phyloP scores from a whole-genome alignment of 108 stramenopile species.

The Pseudonitzschia pungens region DNA sequence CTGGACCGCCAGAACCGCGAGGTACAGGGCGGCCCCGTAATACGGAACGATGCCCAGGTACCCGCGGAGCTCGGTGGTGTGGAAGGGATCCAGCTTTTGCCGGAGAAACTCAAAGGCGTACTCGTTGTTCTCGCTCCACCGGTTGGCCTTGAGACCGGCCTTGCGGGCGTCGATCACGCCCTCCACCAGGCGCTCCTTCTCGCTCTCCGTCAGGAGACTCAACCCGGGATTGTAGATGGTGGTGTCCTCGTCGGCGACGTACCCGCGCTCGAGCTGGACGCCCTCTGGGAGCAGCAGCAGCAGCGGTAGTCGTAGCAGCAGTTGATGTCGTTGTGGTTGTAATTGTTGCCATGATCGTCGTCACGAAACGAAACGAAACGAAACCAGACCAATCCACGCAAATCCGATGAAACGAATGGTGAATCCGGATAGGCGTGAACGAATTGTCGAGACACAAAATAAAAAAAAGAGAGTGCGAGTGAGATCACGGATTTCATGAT shows the following conservation, averaged over 20 bases:
- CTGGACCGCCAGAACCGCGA: conserved; percentile 74
- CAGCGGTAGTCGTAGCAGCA: too few species aligned
- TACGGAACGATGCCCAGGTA: conserved; percentile 69
- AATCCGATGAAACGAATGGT: too few species aligned
- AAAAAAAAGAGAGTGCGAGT: too few species aligned
- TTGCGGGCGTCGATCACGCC: conserved; percentile 59
- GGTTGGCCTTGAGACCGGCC: conserved; percentile 38
- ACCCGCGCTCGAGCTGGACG: conserved; percentile 67
- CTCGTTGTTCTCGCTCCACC: conserved; percentile 72
- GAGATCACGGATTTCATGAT: too few species aligned
- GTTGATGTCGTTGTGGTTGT: too few species aligned
- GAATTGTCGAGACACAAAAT: too few species aligned
- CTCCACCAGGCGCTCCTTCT: conserved; percentile 71
- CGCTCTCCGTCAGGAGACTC: conserved; percentile 65
- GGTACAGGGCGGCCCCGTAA: conserved; percentile 66
- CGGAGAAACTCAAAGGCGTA: conserved; percentile 64
- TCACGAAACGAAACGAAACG: not conserved
- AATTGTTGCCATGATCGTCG: too few species aligned
- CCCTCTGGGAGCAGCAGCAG: conserved; percentile 64
- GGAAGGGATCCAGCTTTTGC: conserved; percentile 70
- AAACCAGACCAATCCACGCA: too few species aligned
- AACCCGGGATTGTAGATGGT: conserved; percentile 87
- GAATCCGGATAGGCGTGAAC: too few species aligned
- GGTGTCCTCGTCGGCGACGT: conserved; percentile 82
- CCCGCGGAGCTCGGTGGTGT: conserved; percentile 68